Evolutionary conservation across 768 basidiomycete genomes (phyloP), one percentile per base, ranked within the genome.

Genomic region (Omphalotus guepiniiformis): DNA sequence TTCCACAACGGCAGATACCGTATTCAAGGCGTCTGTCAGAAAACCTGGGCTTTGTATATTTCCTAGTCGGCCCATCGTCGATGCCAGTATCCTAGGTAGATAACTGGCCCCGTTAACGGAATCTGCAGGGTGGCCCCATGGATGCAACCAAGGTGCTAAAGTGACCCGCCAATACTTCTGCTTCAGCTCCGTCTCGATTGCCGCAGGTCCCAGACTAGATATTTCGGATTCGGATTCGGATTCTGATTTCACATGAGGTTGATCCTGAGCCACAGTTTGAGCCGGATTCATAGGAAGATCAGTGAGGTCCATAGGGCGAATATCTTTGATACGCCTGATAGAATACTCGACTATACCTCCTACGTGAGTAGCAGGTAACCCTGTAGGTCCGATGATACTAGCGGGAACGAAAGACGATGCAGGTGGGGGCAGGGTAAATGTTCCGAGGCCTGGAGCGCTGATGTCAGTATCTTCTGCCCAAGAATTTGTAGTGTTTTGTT

Each of bases 311-410:
- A 23, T 35, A 25, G 75, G 75, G 6, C 64, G 62, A 4, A 65
- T 50, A 7, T 64, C 57, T 36, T 67, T 63, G 50, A 86, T 64
- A 16, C 73, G 67, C 1, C 83, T 70, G 49, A 78, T 73, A 3
- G 79, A 80, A 27, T 65, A 65, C 61, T 86, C 85, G 26, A 78
- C 72, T 30, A 83, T 61, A 23, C 80, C 78, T 3, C 73, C 67
- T 18, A 68, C 66, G 51, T 81, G 79, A 4, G 81, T 79, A 39
- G 71, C 52, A 6, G 80, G 76, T 25, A 82, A 59, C 18, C 55
- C 49, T 6, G 71, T 71, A 25, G 11, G n/a, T 18, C 23, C 8
- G 16, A 9, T 38, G 29, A 39, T 39, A 7, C 30, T 8, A 13
- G 46, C n/a, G 16, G 46, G 37, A 16, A 47, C 25, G n/a, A 28